These are phyloP conservation scores for Iberis amara DNA, from an alignment of 441 rosid species.

Conservation along the genomic window DNA sequence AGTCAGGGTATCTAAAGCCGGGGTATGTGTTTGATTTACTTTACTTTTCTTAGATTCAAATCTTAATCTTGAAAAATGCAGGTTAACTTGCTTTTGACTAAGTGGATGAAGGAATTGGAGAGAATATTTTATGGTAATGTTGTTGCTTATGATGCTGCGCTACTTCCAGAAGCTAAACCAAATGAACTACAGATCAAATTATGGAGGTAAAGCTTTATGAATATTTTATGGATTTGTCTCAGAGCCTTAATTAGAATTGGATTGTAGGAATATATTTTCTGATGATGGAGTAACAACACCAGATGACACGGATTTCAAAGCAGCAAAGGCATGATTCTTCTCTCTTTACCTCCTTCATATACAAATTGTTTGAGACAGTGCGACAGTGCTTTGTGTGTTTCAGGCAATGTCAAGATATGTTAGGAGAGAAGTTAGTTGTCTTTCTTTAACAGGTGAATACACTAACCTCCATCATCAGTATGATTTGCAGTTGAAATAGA, in stretches of 20 bases:
- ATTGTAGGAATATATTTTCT: constrained; percentile 78
- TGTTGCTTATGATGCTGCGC: constrained; percentile 76
- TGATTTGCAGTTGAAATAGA: no score
- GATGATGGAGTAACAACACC: constrained; percentile 76
- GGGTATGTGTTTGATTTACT: constrained; percentile 47
- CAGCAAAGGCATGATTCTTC: constrained; percentile 59
- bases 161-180: constrained; percentile 79
- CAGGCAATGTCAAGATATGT: constrained; percentile 96
- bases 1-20: constrained; percentile 85
- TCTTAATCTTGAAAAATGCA: constrained; percentile 26
- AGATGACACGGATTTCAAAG: constrained; percentile 44
- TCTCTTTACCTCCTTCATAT: constrained; percentile 28
- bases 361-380: constrained; percentile 25
- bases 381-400: constrained; percentile 23
- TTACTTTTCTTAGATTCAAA: neutral
- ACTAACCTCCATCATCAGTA: constrained; percentile 7
- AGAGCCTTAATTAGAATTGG: constrained; percentile 23
- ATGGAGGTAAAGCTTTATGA: constrained; percentile 78
- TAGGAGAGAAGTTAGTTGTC: constrained; percentile 64
- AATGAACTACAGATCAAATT: constrained; percentile 59
- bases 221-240: constrained; percentile 2
- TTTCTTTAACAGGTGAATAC: constrained; percentile 66
- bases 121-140: constrained; percentile 90
- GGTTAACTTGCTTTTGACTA: constrained; percentile 82
- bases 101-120: constrained; percentile 98